Percentiles rank a stretch among this genome's conserved stretches.
phyloP scores from a whole-genome alignment of 768 basidiomycete species.

The Dioszegia hungarica region DNA sequence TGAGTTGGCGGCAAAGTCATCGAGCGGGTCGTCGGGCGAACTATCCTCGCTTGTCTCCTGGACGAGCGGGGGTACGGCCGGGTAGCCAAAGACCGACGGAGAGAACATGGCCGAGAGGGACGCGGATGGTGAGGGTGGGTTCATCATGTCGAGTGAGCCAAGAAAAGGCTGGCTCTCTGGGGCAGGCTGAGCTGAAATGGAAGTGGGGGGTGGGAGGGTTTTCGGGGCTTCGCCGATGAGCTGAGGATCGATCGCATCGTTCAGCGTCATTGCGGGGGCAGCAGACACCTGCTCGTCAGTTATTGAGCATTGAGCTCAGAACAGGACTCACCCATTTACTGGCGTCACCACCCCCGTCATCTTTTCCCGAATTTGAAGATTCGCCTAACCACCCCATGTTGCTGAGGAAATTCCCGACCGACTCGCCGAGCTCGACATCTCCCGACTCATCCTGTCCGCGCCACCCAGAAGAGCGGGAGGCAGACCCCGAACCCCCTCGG shows the following conservation, averaged over 20 bases:
- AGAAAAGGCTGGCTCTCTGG: neutral
- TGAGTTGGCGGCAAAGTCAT: conserved; percentile 7
- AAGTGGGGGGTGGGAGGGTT: neutral
- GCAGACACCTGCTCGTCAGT: neutral
- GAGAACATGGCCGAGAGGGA: conserved; percentile 33
- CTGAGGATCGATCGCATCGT: neutral
- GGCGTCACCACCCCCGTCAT: conserved; percentile 3
- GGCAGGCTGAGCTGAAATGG: neutral
- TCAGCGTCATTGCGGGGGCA: neutral
- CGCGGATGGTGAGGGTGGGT: conserved; percentile 22
- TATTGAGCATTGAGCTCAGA: too few relatives aligned
- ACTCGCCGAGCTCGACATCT: conserved; percentile 13
- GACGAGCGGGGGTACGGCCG: neutral
- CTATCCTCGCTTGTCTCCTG: conserved; percentile 3
- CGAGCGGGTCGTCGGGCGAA: neutral
- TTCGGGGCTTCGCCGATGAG: neutral
- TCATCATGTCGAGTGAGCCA: conserved; percentile 9
- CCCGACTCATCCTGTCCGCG: conserved; percentile 20
- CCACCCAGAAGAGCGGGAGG: conserved; percentile 14
- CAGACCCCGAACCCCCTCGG: neutral
- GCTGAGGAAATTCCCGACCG: conserved; percentile 35
- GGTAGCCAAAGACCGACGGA: conserved; percentile 23
- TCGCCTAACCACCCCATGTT: conserved; percentile 35
- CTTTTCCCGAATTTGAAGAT: conserved; percentile 6
- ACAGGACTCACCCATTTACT: conserved; percentile 13